Base-by-base conservation (phyloP, 2,329 filamentous ascomycete genomes). In the Fusarium gaditjirri region DNA sequence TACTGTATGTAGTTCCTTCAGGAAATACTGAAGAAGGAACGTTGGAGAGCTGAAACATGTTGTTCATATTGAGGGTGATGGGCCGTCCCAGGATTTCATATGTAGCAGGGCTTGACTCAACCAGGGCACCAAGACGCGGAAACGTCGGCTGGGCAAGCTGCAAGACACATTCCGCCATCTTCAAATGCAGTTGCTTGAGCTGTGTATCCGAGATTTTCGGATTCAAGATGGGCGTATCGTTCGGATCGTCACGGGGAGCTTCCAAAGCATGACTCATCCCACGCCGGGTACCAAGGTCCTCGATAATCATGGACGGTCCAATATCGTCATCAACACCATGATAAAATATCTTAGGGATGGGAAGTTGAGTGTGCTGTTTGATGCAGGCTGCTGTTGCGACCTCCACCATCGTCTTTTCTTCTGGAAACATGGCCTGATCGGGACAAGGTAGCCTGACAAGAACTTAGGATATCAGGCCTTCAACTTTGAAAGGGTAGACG, bases 31-130 rank as follows among this genome's bases (percentile, higher is more conserved):
- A 57, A 6, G 23, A 25, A 0, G 77, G 77, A 19, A 79, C 75
- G 23, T 78, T 78, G 4, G 72, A 71, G 16, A 78, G 65, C 12
- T 68, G 75, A 38, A 81, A 62, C 62, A 83, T 76, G 55, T 84
- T 80, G 65, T 80, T 85, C 82, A 86, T 85, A 56, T 84, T 83
- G 1, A 80, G 75, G 4, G 81, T 83, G 4, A 86, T 63, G 4
- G 83, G 83, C 19, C 82, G 78, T 36, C 74, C 73, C 8, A 56
- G 65, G 9, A 82, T 78, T 36, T 68, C 47, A 75, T 77, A 80
- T 5, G 39, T 72, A n/a, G 76, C 74, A 10, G 76, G 61, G 5
- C 71, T 70, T 3, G 68, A 53, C 60, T 82, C 71, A 31, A 67
- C 53, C 1, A 86, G 73, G 29, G 78, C 80, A 16, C 84, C 84